Conservation (phyloP, 2,329 filamentous ascomycete species). For the Eurotiales sp. region DNA sequence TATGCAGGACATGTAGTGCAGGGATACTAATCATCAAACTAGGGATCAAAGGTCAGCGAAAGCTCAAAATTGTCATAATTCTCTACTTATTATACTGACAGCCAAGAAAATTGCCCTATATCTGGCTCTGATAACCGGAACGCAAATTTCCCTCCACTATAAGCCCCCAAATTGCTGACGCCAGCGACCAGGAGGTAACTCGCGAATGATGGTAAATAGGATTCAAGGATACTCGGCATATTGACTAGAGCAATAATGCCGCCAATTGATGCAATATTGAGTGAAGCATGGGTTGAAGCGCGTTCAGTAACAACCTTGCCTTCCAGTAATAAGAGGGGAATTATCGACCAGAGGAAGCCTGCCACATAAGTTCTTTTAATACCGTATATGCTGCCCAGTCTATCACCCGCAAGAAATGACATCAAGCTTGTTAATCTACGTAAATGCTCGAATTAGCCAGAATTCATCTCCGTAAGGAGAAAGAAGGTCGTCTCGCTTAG, state of each 20-base stretch:
- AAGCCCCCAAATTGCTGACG: not conserved
- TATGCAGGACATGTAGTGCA: not conserved
- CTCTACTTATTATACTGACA: not conserved
- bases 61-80: no score
- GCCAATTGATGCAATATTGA: not conserved
- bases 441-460: not conserved
- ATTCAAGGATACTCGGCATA: not conserved
- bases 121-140: not conserved
- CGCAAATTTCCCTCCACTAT: not conserved
- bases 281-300: not conserved
- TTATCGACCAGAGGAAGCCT: not conserved
- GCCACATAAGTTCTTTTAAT: not conserved
- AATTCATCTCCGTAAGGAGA: no score
- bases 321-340: not conserved
- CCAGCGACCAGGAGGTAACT: not conserved
- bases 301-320: not conserved
- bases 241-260: not conserved
- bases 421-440: not conserved
- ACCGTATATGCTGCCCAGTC: not conserved
- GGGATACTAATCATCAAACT: not conserved
- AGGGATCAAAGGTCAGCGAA: not conserved
- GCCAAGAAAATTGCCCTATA: not conserved
- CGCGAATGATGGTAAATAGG: not conserved
- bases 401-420: not conserved
- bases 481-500: not conserved